A percentile compares a stretch with the other conserved stretches of the same genome.
phyloP scores from a whole-genome alignment of 306 rosid genomes.

The Casuarina equisetifolia region DNA sequence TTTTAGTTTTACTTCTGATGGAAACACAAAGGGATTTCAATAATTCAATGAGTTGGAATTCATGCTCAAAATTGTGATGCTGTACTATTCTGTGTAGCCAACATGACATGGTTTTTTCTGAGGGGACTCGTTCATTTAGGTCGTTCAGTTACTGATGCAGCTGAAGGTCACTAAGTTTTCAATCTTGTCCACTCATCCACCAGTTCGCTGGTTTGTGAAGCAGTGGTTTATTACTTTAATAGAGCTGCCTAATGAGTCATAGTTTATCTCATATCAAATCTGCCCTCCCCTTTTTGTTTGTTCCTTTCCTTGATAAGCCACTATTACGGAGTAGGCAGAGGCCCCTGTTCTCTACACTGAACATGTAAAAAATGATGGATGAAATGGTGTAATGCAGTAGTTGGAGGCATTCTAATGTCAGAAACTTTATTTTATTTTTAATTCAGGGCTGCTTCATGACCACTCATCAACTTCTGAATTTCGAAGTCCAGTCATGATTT shows the following conservation, averaged over 20 bases:
- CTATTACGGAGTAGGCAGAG: no score
- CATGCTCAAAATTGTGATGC: neutral
- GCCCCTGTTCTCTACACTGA: no score
- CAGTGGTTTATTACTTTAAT: neutral
- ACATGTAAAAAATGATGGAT: no score
- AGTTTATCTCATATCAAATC: neutral
- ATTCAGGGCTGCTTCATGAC: conserved; percentile 44
- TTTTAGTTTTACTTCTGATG: neutral
- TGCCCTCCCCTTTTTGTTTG: conserved; percentile 8
- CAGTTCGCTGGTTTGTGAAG: neutral
- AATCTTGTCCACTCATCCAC: neutral
- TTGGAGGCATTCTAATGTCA: neutral
- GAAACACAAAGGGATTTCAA: neutral
- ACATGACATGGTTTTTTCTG: neutral
- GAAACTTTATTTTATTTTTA: conserved; percentile 20
- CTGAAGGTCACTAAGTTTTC: neutral
- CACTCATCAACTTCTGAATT: conserved; percentile 31
- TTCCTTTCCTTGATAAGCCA: conserved; percentile 1
- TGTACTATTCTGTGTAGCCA: no score
- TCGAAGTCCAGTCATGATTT: conserved; percentile 24
- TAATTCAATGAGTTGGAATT: neutral
- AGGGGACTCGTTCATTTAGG: neutral
- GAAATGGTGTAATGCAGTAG: neutral
- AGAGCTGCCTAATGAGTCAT: neutral
- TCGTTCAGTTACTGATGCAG: neutral